Base-by-base conservation (phyloP, 2,329 filamentous ascomycete species). In the Colletotrichum tropicale region DNA sequence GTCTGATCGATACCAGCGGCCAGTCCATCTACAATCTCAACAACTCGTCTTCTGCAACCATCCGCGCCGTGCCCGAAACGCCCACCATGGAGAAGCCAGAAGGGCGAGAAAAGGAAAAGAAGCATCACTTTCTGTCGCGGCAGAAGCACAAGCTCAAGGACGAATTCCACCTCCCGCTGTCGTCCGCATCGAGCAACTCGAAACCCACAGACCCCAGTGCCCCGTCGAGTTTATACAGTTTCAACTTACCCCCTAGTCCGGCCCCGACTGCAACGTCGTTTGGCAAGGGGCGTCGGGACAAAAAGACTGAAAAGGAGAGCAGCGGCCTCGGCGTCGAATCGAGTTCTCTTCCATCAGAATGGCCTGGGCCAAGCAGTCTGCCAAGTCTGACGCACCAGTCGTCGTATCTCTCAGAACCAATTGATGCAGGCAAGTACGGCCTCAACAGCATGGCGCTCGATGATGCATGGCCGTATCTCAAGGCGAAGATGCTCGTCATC, bases 241-340 rank as follows among this genome's bases (percentile, higher is more conserved):
- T 96, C 84, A 94, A 92, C 73, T 84, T 94, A 3, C 94, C 94
- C 2, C 89, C 93, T 9, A 95, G 93, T 76, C 94, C 94, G 2
- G 93, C 90, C 0, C 91, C 93, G 16, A 90, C 89, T 66, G 90
- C 88, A 68, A 90, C 89, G 30, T 88, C 90, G 36, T 98, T 98
- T 82, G 89, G 93, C 48, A 98, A 97, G 85, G 94, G 93, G 5
- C 94, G 97, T 81, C 96, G 94, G 75, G 95, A 98, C 81, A 98
- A 96, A 87, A 94, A 93, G 83, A 93, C 94, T 77, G 93, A 95
- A 77, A 92, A 93, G 78, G 89, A 86, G 71, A 83, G 87, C 8
- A 85, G 83, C 76, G 86, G 87, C 15, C 83, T 91, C 43, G 89
- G 93, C 74, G 92, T 85, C 77, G 89, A 91, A 86, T 85, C 86